phyloP scores from a whole-genome alignment of 345 rosid genomes.

The Aquilaria malaccensis region DNA sequence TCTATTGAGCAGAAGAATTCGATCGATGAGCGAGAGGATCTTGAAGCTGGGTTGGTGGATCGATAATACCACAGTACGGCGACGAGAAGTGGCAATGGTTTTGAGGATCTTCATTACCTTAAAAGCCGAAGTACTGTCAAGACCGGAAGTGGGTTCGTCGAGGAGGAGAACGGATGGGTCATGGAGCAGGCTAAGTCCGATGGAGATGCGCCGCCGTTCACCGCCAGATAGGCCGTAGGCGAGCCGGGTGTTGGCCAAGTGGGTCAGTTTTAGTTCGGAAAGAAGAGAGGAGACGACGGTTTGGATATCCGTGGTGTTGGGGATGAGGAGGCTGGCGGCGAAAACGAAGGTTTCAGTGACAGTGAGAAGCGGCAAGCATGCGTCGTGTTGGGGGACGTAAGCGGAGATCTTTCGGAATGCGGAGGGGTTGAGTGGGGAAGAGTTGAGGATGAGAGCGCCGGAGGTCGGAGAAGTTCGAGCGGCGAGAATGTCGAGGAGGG shows the following conservation, averaged over 20 bases:
- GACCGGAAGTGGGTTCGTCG: conserved; percentile 89
- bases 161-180: conserved; percentile 82
- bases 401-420: conserved; percentile 77
- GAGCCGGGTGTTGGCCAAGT: conserved; percentile 47
- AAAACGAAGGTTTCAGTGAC: conserved; percentile 72
- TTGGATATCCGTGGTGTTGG: conserved; percentile 27
- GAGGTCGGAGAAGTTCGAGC: conserved; percentile 69
- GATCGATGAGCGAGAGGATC: conserved; percentile 66
- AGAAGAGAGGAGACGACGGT: conserved; percentile 47
- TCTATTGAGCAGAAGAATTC: conserved; percentile 54
- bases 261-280: conserved; percentile 49
- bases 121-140: conserved; percentile 79
- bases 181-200: conserved; percentile 81
- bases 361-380: conserved; percentile 67
- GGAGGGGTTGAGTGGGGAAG: conserved; percentile 67
- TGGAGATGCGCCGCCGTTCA: conserved; percentile 75
- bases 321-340: conserved; percentile 60
- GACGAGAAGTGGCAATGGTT: conserved; percentile 54
- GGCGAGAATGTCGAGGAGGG: conserved; percentile 89
- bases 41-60: conserved; percentile 97
- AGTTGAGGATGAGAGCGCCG: conserved; percentile 65
- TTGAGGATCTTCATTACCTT: conserved; percentile 64
- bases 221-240: conserved; percentile 72
- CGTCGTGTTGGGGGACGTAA: conserved; percentile 87
- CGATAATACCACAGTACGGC: conserved; percentile 67